Percentiles rank a stretch among this genome's conserved stretches.
phyloP scores from a whole-genome alignment of 164 flowering plant genomes.

The Pachysandra terminalis region DNA sequence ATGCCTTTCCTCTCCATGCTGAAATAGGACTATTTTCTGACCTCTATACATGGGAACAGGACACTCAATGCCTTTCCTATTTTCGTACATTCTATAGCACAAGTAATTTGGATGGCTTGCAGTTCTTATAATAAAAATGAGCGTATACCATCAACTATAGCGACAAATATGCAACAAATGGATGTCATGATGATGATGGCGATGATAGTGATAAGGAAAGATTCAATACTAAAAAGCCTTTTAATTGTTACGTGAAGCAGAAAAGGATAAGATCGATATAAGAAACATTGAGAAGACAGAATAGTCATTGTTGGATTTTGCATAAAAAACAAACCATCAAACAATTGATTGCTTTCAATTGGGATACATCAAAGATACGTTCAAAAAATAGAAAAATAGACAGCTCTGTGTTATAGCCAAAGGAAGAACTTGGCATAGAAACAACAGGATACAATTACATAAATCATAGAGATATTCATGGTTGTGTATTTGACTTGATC shows the following conservation, averaged over 20 bases:
- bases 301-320: not conserved
- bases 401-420: not conserved
- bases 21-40: no score
- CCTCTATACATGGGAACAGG: no score
- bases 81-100: no score
- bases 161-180: not conserved
- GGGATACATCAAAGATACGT: not conserved
- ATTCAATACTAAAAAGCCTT: not conserved
- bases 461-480: constrained; percentile 24
- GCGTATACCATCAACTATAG: not conserved
- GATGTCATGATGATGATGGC: not conserved
- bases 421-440: not conserved
- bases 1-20: no score
- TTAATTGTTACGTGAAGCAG: not conserved
- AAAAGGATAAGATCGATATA: not conserved
- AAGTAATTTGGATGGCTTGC: not conserved
- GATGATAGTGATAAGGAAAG: not conserved
- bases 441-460: constrained; percentile 20
- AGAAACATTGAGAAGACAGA: not conserved
- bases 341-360: not conserved
- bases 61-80: not conserved
- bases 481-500: constrained; percentile 37
- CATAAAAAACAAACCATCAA: not conserved
- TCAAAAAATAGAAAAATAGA: not conserved
- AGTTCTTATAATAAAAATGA: no score